phyloP scores from a whole-genome alignment of 2,329 filamentous ascomycete species.

The Fusarium albidum region DNA sequence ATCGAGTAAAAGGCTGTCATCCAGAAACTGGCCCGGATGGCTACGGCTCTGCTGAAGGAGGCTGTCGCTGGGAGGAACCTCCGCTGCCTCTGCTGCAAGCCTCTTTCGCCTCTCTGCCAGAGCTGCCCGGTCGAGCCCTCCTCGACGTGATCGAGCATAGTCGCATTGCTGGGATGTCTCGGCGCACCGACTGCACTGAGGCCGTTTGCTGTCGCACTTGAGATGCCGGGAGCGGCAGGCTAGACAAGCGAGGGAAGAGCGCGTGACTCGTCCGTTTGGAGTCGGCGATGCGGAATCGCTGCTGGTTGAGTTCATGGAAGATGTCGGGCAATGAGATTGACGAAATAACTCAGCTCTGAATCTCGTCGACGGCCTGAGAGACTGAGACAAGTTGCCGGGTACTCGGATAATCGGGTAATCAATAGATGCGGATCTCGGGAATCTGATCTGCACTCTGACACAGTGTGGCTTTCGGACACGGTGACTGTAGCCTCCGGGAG shows the following conservation, averaged over 20 bases:
- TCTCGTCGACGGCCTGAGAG: no score
- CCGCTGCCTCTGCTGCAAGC: slow-evolving; percentile 25
- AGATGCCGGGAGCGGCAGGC: slow-evolving; percentile 60
- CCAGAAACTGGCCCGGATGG: neutral
- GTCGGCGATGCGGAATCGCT: neutral
- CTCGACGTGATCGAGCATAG: slow-evolving; percentile 61
- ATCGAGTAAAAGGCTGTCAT: neutral
- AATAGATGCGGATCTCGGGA: no score
- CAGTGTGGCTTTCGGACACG: no score
- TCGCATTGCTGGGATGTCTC: slow-evolving; percentile 54
- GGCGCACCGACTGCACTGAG: slow-evolving; percentile 55
- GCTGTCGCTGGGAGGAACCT: no score
- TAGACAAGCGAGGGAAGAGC: slow-evolving; percentile 55
- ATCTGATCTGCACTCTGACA: no score
- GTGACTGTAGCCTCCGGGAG: no score
- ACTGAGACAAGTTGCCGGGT: no score
- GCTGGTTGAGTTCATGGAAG: slow-evolving; percentile 10
- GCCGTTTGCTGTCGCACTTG: slow-evolving; percentile 60
- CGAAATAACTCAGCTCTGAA: no score
- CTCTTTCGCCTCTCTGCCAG: slow-evolving; percentile 41
- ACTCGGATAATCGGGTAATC: no score
- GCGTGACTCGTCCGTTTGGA: slow-evolving; percentile 11
- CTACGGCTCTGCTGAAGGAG: no score
- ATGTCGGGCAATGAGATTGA: no score
- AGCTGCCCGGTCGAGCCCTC: slow-evolving; percentile 47